Evolutionary conservation across 176 grass and related monocot species (phyloP).

Genomic region (bread wheat (Triticum aestivum)): IWGSC_CS_RefSeq_v2.1 NC_057802.1:314896146-314896645

Average conservation of each 20-base stretch:
- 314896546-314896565: background rate
- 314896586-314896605: background rate
- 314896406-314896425: constrained; percentile 14
- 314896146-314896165: background rate
- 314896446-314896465: background rate
- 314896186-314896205: background rate
- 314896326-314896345: background rate
- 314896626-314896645: background rate
- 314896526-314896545: background rate
- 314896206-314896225: background rate
- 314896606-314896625: background rate
- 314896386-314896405: constrained; percentile 20
- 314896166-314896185: background rate
- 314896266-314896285: background rate
- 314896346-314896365: constrained; percentile 32
- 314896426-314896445: background rate
- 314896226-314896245: background rate
- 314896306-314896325: constrained; percentile 27
- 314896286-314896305: constrained; percentile 2
- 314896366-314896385: background rate
- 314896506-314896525: background rate
- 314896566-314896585: background rate
- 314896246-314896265: background rate
- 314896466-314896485: background rate
- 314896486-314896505: background rate